These are phyloP conservation scores for Alternaria rosae DNA, from an alignment of 2,329 filamentous ascomycete species.

Conservation along the genomic window DNA sequence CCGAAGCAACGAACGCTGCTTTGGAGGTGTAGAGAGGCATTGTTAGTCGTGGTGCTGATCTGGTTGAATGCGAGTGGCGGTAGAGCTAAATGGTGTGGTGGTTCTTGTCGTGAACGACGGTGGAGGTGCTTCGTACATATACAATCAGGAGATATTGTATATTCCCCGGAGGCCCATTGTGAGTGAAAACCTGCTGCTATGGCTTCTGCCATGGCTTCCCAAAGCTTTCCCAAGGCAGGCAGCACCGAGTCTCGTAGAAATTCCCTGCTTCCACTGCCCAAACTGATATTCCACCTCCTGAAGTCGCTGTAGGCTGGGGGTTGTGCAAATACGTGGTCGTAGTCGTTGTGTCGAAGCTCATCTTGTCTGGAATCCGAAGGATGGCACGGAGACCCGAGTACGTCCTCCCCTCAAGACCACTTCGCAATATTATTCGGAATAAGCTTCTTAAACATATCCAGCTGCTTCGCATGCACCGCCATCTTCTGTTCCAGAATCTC, in stretches of 20 bases:
- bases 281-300: background rate
- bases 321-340: background rate
- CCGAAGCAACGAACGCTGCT: background rate
- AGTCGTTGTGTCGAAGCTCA: background rate
- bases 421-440: constrained; percentile 49
- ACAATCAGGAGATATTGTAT: background rate
- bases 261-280: background rate
- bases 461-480: constrained; percentile 43
- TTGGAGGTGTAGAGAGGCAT: background rate
- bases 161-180: background rate
- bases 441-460: constrained; percentile 46
- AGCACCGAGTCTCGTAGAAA: background rate
- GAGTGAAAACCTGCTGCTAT: background rate
- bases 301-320: background rate
- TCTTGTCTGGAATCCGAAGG: background rate
- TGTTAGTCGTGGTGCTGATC: background rate
- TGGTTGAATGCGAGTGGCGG: background rate
- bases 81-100: background rate
- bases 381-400: background rate
- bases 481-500: constrained; percentile 40
- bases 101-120: background rate
- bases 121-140: background rate
- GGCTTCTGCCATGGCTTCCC: background rate
- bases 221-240: background rate
- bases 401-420: constrained; percentile 28